These are phyloP conservation scores for Senna tora DNA, from an alignment of 306 rosid genomes.

Conservation along the genomic window DNA sequence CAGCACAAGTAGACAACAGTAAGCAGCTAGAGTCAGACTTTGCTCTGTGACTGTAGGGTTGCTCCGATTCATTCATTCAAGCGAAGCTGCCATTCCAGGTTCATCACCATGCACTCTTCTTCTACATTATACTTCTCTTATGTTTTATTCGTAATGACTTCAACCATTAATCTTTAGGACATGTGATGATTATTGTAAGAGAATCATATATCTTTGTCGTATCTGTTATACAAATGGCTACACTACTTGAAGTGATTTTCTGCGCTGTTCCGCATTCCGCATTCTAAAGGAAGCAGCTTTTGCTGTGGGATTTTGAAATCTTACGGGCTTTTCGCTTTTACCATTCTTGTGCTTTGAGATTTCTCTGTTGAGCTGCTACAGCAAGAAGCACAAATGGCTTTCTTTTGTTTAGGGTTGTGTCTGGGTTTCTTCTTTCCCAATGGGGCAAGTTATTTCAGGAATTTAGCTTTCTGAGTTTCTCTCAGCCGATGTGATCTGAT, in stretches of 20 bases:
- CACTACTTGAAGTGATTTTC: constrained; percentile 24
- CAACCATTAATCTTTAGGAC: background rate
- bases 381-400: constrained; percentile 4
- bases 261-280: constrained; percentile 50
- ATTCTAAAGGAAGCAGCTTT: constrained; percentile 14
- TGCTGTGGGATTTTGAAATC: constrained; percentile 19
- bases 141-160: background rate
- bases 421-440: constrained; percentile 28
- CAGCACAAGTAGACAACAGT: constrained; percentile 4
- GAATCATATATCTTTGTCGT: background rate
- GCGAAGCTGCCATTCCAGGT: constrained; percentile 35
- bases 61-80: constrained; percentile 7
- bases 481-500: background rate
- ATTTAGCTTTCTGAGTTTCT: constrained; percentile 2
- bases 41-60: constrained; percentile 22
- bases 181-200: background rate
- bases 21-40: background rate
- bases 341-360: constrained; percentile 23
- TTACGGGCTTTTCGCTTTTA: constrained; percentile 2
- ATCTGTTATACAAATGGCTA: background rate
- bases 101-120: background rate
- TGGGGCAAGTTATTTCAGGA: background rate
- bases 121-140: background rate
- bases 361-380: background rate
- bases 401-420: constrained; percentile 17